A percentile compares a stretch with the other conserved stretches of the same genome.
Conservation (phyloP, 495 filamentous ascomycete genomes). For the Penicillium taxi region DNA sequence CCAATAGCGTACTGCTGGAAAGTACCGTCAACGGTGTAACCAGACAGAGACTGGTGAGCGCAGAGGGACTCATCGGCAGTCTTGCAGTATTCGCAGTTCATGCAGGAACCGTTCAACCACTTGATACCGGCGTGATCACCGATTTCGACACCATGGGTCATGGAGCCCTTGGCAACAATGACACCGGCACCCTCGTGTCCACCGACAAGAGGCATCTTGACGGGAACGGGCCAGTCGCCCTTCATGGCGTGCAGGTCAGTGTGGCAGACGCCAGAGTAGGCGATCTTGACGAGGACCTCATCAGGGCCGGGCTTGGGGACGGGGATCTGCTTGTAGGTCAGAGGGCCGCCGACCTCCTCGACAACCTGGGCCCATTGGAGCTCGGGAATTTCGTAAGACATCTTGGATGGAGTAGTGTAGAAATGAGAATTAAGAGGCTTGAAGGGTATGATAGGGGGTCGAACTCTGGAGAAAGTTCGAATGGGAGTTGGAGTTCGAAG, state of each 20-base stretch:
- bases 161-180: slow-evolving; percentile 64
- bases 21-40: slow-evolving; percentile 70
- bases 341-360: slow-evolving; percentile 65
- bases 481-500: neutral
- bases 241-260: slow-evolving; percentile 76
- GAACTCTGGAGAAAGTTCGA: too few species aligned
- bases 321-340: slow-evolving; percentile 69
- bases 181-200: slow-evolving; percentile 83
- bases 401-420: slow-evolving; percentile 4
- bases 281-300: slow-evolving; percentile 81
- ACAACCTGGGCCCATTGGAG: slow-evolving; percentile 82
- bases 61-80: slow-evolving; percentile 63
- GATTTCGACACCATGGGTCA: slow-evolving; percentile 60
- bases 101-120: slow-evolving; percentile 75
- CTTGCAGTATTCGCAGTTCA: slow-evolving; percentile 66
- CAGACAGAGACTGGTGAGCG: slow-evolving; percentile 55
- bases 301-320: slow-evolving; percentile 71
- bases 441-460: neutral
- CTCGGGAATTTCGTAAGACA: slow-evolving; percentile 46
- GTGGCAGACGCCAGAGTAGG: slow-evolving; percentile 87
- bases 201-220: slow-evolving; percentile 76
- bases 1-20: slow-evolving; percentile 87
- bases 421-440: neutral
- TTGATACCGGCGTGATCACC: slow-evolving; percentile 74
- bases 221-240: slow-evolving; percentile 74